These are phyloP conservation scores for Fusarium sp. DNA, from an alignment of 2,329 filamentous ascomycete species.

Conservation along the genomic window DNA sequence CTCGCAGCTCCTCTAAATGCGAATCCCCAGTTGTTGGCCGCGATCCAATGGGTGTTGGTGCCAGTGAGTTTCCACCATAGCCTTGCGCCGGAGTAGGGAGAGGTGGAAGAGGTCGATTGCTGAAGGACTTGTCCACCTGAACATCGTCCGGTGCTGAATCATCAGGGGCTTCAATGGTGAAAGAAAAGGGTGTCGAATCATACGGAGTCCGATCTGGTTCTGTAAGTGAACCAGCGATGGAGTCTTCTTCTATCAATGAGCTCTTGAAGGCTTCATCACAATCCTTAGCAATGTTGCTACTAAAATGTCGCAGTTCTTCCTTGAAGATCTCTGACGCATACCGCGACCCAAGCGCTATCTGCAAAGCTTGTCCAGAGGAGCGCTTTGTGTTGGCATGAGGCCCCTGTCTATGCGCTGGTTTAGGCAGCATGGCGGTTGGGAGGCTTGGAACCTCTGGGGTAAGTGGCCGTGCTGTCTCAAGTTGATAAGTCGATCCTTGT, in stretches of 20 bases:
- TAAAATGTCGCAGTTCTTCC: constrained; percentile 86
- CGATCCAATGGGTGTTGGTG: constrained; percentile 34
- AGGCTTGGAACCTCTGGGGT: constrained; percentile 48
- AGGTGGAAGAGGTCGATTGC: constrained; percentile 63
- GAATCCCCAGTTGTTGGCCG: constrained; percentile 44
- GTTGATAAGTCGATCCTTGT: constrained; percentile 34
- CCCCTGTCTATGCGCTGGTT: constrained; percentile 33
- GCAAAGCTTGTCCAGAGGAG: constrained; percentile 15
- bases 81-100: constrained; percentile 52
- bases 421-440: constrained; percentile 43
- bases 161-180: constrained; percentile 52
- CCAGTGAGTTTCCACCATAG: constrained; percentile 24
- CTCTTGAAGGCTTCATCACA: constrained; percentile 94
- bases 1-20: constrained; percentile 36
- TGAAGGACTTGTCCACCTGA: constrained; percentile 54
- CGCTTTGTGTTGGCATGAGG: constrained; percentile 15
- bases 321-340: constrained; percentile 59
- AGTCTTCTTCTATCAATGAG: constrained; percentile 58
- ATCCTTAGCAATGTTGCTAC: constrained; percentile 85
- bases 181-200: constrained; percentile 57
- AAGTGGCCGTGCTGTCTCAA: constrained; percentile 40
- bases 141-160: constrained; percentile 29
- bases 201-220: constrained; percentile 48
- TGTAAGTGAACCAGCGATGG: constrained; percentile 50
- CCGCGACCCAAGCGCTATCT: constrained; percentile 28